Conservation (phyloP, 306 rosid genomes). For the Quercus variabilis region DNA sequence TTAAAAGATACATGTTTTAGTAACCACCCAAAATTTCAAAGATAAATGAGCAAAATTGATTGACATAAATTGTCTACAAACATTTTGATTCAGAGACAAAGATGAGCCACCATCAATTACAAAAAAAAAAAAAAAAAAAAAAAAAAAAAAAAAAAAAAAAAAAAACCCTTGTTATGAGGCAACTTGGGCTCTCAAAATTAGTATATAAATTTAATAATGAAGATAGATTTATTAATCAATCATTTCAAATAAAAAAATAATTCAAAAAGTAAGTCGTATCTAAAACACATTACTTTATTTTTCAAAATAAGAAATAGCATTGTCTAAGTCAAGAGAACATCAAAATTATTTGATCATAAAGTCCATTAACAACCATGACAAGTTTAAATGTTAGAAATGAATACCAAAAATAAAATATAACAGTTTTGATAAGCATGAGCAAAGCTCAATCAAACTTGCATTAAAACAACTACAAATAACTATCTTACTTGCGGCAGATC, state of each 20-base stretch:
- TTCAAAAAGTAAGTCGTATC: background rate
- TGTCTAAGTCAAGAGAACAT: background rate
- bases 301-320: background rate
- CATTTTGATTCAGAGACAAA: background rate
- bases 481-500: constrained; percentile 94
- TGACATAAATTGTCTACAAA: too few relatives aligned
- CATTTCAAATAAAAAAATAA: background rate
- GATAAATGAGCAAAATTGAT: background rate
- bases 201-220: background rate
- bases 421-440: background rate
- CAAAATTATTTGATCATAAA: background rate
- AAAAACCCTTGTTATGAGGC: background rate
- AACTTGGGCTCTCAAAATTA: too few relatives aligned
- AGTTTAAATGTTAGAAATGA: background rate
- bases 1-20: too few relatives aligned
- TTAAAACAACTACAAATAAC: background rate
- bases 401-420: background rate
- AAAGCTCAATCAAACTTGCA: background rate
- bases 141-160: too few relatives aligned
- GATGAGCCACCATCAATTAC: background rate
- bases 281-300: background rate
- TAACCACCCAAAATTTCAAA: too few relatives aligned
- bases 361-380: background rate
- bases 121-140: too few relatives aligned
- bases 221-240: background rate